Percentiles rank a stretch among this genome's conserved stretches.
phyloP scores from a whole-genome alignment of 345 rosid species.

The Lumnitzera littorea region DNA sequence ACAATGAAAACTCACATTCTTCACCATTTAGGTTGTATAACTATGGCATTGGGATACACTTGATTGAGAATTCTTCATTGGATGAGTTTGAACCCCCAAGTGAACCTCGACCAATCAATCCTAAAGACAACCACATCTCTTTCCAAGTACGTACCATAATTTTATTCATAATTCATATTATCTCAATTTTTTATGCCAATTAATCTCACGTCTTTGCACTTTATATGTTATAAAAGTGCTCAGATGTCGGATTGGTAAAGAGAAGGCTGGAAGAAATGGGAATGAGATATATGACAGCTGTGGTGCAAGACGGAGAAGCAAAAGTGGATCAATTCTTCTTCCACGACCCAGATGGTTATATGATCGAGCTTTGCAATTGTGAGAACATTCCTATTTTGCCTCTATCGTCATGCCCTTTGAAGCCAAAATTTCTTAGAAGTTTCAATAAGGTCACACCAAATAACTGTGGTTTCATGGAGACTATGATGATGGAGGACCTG shows the following conservation, averaged over 20 bases:
- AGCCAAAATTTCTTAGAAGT: no score
- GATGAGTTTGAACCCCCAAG: slow-evolving; percentile 30
- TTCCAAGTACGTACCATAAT: slow-evolving; percentile 29
- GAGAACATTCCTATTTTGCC: slow-evolving; percentile 46
- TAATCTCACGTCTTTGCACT: no score
- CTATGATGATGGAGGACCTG: no score
- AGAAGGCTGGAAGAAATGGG: slow-evolving; percentile 31
- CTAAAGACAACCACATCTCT: slow-evolving; percentile 54
- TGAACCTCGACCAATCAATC: slow-evolving; percentile 41
- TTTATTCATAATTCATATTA: no score
- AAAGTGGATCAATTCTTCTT: slow-evolving; percentile 51
- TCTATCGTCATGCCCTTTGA: slow-evolving; percentile 30
- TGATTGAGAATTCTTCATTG: slow-evolving; percentile 40
- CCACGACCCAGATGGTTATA: slow-evolving; percentile 63
- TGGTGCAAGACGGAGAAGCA: slow-evolving; percentile 40
- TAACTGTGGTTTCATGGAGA: no score
- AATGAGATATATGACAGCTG: slow-evolving; percentile 15
- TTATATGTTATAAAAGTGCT: no score
- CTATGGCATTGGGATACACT: slow-evolving; percentile 51
- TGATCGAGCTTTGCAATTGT: slow-evolving; percentile 55
- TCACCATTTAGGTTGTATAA: slow-evolving; percentile 32
- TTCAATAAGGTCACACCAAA: no score
- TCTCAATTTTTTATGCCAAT: no score
- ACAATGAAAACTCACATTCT: no score
- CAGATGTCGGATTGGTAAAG: no score